A percentile compares a stretch with the other conserved stretches of the same genome.
phyloP scores from a whole-genome alignment of 371 early-diverging fungal genomes.

The Mortierella sp. region DNA sequence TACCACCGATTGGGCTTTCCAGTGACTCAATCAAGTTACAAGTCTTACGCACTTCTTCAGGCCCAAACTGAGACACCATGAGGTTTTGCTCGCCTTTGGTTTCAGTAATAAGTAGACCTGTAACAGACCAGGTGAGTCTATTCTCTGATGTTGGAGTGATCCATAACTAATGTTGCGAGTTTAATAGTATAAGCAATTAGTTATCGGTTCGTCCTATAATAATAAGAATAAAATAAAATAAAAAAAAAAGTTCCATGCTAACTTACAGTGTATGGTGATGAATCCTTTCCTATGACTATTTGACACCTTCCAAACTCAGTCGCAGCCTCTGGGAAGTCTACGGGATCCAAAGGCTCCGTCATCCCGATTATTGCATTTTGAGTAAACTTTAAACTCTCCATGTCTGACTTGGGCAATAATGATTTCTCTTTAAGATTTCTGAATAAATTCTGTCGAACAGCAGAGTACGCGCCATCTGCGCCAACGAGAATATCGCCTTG shows the following conservation, averaged over 20 bases:
- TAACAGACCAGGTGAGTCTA: conserved; percentile 28
- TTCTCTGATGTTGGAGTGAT: conserved; percentile 17
- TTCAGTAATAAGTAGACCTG: conserved; percentile 24
- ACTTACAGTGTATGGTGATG: conserved; percentile 19
- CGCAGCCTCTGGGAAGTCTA: conserved; percentile 20
- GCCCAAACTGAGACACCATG: conserved; percentile 40
- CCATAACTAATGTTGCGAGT: conserved; percentile 21
- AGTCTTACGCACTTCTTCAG: conserved; percentile 22
- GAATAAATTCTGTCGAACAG: conserved; percentile 45
- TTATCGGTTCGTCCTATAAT: neutral
- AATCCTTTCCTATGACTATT: conserved; percentile 31
- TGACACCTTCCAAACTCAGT: conserved; percentile 22
- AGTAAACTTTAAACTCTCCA: conserved; percentile 27
- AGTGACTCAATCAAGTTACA: conserved; percentile 25
- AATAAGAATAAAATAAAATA: neutral
- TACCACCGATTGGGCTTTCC: conserved; percentile 38
- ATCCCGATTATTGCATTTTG: conserved; percentile 38
- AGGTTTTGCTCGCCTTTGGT: conserved; percentile 20
- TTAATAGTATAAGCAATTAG: neutral
- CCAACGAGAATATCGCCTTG: conserved; percentile 45
- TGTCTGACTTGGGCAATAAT: conserved; percentile 37
- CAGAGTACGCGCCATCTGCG: conserved; percentile 39
- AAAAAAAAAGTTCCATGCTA: no score
- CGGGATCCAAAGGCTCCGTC: conserved; percentile 26
- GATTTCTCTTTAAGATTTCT: conserved; percentile 17